These are phyloP conservation scores for Mycena rebaudengoi DNA, from an alignment of 768 basidiomycete genomes.

Conservation along the genomic window DNA sequence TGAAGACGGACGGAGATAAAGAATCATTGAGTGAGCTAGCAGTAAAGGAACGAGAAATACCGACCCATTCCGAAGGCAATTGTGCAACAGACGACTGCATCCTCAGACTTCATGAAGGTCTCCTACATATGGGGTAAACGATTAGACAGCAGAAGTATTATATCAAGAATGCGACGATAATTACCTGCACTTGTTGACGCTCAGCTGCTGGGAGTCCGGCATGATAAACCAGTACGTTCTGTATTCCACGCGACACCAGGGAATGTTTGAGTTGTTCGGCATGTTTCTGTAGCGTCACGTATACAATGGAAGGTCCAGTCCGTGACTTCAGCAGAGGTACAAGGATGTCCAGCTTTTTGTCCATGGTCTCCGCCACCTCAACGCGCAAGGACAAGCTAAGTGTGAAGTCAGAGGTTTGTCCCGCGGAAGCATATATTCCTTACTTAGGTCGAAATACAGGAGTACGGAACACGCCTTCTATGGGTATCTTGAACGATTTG, in stretches of 20 bases:
- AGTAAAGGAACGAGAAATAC: no score
- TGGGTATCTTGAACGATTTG: constrained; percentile 50
- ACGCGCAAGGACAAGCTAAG: constrained; percentile 47
- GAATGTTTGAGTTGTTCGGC: constrained; percentile 45
- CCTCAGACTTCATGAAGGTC: constrained; percentile 47
- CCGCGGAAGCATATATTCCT: constrained; percentile 14
- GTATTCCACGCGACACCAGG: constrained; percentile 40
- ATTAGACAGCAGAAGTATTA: neutral
- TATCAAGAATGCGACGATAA: neutral
- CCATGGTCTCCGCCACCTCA: constrained; percentile 39
- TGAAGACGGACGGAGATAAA: no score
- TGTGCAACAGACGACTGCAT: constrained; percentile 51
- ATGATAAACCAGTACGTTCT: constrained; percentile 45
- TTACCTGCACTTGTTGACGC: constrained; percentile 44
- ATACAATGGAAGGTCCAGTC: constrained; percentile 53
- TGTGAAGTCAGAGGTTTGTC: neutral
- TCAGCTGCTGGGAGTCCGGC: constrained; percentile 48
- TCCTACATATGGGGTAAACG: constrained; percentile 2
- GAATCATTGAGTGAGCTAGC: no score
- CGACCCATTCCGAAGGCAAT: constrained; percentile 59
- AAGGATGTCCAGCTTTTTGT: constrained; percentile 45
- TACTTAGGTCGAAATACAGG: constrained; percentile 56
- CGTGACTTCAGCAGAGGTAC: constrained; percentile 45
- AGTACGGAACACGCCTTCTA: constrained; percentile 50
- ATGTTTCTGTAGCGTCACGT: constrained; percentile 54